Evolutionary conservation across 805 yeast genomes (phyloP).

Genomic region (Starmerella lactis-condensi): DNA sequence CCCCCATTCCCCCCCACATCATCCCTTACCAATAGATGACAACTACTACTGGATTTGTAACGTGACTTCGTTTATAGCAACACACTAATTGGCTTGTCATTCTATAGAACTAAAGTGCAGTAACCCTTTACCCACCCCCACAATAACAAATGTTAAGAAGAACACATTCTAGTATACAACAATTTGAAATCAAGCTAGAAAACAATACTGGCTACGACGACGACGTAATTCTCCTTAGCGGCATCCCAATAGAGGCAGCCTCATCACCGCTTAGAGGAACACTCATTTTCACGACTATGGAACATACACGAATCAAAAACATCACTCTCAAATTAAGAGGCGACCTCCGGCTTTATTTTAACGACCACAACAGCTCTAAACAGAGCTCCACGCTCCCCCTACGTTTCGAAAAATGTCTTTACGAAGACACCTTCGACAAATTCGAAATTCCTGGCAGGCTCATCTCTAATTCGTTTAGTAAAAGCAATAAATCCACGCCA

Average conservation of each 20-base stretch:
- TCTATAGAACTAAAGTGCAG: too few relatives aligned
- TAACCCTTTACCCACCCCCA: too few relatives aligned
- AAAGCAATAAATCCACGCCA: constrained; percentile 17
- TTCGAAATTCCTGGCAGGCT: constrained; percentile 12
- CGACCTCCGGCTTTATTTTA: constrained; percentile 46
- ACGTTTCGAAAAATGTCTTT: constrained; percentile 39
- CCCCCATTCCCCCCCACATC: too few relatives aligned
- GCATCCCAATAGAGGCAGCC: constrained; percentile 57
- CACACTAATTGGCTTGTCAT: too few relatives aligned
- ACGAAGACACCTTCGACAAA: constrained; percentile 43
- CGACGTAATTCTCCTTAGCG: constrained; percentile 60
- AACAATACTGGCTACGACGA: constrained; percentile 15
- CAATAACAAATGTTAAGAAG: constrained; percentile 12
- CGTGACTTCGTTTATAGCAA: too few relatives aligned
- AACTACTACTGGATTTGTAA: too few relatives aligned
- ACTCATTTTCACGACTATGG: constrained; percentile 55
- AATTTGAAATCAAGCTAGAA: constrained; percentile 14
- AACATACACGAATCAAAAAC: constrained; percentile 51
- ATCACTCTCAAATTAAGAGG: constrained; percentile 49
- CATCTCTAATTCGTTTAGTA: constrained; percentile 5
- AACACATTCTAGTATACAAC: constrained; percentile 12
- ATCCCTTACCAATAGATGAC: too few relatives aligned
- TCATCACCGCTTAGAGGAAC: constrained; percentile 61
- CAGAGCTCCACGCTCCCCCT: constrained; percentile 13
- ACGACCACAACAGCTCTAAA: constrained; percentile 24